Evolutionary conservation across 2,329 filamentous ascomycete species (phyloP).

Genomic region (Fusarium graminum): DNA sequence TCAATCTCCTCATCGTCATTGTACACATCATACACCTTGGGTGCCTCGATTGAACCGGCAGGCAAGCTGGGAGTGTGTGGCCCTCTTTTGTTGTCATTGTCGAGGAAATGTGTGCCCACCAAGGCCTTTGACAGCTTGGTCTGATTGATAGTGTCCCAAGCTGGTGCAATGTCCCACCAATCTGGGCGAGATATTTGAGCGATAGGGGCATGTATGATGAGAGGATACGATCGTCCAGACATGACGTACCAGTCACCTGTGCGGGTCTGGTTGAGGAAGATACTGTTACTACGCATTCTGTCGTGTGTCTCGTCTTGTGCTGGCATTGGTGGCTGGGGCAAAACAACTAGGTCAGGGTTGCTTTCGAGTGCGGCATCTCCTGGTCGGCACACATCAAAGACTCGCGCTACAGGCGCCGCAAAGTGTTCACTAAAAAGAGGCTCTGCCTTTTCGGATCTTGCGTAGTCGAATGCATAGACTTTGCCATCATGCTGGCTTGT

Average conservation of each 20-base stretch:
- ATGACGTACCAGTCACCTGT: constrained; percentile 94
- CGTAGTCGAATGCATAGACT: constrained; percentile 83
- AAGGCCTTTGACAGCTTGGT: constrained; percentile 71
- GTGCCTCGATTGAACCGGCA: constrained; percentile 50
- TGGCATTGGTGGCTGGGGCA: constrained; percentile 85
- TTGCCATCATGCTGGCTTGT: constrained; percentile 88
- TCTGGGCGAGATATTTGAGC: constrained; percentile 61
- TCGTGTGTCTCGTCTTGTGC: constrained; percentile 62
- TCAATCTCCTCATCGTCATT: constrained; percentile 49
- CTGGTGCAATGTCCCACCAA: constrained; percentile 61
- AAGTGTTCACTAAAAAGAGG: constrained; percentile 77
- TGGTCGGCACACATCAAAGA: constrained; percentile 88
- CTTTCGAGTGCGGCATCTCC: constrained; percentile 71
- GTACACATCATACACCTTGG: constrained; percentile 15
- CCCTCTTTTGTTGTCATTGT: constrained; percentile 53
- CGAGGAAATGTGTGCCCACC: constrained; percentile 78
- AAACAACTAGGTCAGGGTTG: constrained; percentile 82
- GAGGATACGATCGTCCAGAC: constrained; percentile 86
- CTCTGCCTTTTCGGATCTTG: constrained; percentile 62
- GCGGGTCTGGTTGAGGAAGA: constrained; percentile 90
- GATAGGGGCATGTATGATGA: constrained; percentile 77
- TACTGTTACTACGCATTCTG: constrained; percentile 70
- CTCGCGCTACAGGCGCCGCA: constrained; percentile 82
- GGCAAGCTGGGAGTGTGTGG: constrained; percentile 57
- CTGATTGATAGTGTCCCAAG: constrained; percentile 57